Base-by-base conservation (phyloP, 1,284 basidiomycete species). In the Retiboletus flavoniger region DNA sequence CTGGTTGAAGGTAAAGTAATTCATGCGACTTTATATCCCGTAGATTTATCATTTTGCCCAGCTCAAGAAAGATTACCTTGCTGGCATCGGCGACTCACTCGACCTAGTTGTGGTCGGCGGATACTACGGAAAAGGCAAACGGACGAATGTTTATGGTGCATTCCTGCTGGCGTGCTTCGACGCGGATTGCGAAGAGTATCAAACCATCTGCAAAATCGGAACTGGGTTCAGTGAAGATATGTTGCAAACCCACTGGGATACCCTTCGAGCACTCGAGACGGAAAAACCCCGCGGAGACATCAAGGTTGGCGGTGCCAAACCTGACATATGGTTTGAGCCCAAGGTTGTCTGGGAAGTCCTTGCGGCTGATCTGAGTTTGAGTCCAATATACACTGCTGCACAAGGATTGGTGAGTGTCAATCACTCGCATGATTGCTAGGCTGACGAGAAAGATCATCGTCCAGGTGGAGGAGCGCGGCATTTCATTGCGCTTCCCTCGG, bases 141-240 rank as follows among this genome's bases (percentile, higher is more conserved):
- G 97, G 44, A 98, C 97, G 17, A 90, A 92, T 67, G 91, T 95
- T 34, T 98, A 98, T 68, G 95, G 95, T 53, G 95, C 95, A 11
- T 97, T 96, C 80, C 80, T 98, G 19, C 82, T 98, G 34, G 95
- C 95, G 4, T 96, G 94, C 72, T 98, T 94, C 70, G 95, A 98
- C 69, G 77, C 84, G 46, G 94, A 97, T 63, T 80, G 87, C 7
- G 94, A 97, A 71, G 89, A 91, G 68, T 97, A 84, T 70, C 95
- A 98, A 68, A 95, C 94, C 3, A 94, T 97, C 53, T 99, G 97
- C 82, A 99, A 99, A 75, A 97, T 99, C 62, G 97, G 97, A 3
- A 99, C 97, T 0, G 97, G 97, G 0, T 99, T 99, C 75, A 91
- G 89, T 50, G 97, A 99, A 64, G 94, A 98, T 70, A 79, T 84